A percentile compares a stretch with the other conserved stretches of the same genome.
Evolutionary conservation across 2,329 filamentous ascomycete species (phyloP).

Genomic region (Hypoxylon sp.): DNA sequence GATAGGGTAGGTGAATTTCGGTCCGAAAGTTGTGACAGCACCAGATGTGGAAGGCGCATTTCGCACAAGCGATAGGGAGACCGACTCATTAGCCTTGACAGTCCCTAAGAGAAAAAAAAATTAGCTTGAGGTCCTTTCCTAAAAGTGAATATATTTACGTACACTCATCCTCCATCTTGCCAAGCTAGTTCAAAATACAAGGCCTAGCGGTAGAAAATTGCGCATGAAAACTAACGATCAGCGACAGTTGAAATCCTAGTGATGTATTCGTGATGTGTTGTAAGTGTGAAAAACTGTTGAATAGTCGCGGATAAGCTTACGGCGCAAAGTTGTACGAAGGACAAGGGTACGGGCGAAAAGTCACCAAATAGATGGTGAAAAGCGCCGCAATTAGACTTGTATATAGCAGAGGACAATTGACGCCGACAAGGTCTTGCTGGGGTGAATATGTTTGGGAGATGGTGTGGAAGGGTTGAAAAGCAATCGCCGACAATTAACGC

Average conservation of each 20-base stretch:
- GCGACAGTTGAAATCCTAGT: background rate
- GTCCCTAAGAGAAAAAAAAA: slow-evolving; percentile 63
- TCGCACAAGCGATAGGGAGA: slow-evolving; percentile 67
- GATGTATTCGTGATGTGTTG: background rate
- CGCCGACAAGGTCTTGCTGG: background rate
- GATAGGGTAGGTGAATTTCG: slow-evolving; percentile 90
- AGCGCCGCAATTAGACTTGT: background rate
- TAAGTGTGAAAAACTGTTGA: background rate
- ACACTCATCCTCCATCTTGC: slow-evolving; percentile 53
- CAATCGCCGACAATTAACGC: slow-evolving; percentile 37
- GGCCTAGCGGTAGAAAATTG: background rate
- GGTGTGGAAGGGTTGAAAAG: background rate
- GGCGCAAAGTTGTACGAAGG: slow-evolving; percentile 1
- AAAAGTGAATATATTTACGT: slow-evolving; percentile 30
- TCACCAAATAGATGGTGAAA: background rate
- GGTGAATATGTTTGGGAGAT: background rate
- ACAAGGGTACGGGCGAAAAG: background rate
- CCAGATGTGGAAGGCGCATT: slow-evolving; percentile 60
- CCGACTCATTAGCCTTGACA: slow-evolving; percentile 72
- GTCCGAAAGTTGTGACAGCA: slow-evolving; percentile 80
- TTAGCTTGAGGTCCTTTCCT: slow-evolving; percentile 17
- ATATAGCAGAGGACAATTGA: background rate
- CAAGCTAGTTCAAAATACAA: background rate
- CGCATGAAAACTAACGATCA: background rate
- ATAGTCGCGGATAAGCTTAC: slow-evolving; percentile 5